phyloP scores from a whole-genome alignment of 2,329 filamentous ascomycete species.

The Stachybotrys echinatus region DNA sequence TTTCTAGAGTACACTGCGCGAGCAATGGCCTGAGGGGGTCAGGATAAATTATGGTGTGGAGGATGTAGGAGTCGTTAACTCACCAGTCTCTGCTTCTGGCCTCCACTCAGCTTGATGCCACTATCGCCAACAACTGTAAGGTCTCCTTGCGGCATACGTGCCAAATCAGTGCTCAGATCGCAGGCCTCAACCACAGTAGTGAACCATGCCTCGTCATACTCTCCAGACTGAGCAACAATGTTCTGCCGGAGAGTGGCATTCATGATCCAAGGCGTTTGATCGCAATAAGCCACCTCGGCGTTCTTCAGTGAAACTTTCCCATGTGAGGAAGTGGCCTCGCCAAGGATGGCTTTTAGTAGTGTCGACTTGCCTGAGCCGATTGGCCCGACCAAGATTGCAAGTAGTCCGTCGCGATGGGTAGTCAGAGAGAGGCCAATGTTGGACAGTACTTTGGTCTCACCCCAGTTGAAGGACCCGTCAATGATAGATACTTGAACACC shows the following conservation, averaged over 20 bases:
- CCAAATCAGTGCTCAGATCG: conserved; percentile 22
- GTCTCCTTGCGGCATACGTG: conserved; percentile 14
- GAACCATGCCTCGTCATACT: conserved; percentile 25
- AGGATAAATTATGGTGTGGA: too few species aligned
- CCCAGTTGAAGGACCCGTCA: conserved; percentile 20
- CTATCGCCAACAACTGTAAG: conserved; percentile 22
- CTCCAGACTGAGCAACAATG: conserved; percentile 23
- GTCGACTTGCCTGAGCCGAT: conserved; percentile 26
- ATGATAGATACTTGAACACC: too few species aligned
- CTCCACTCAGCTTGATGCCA: conserved; percentile 27
- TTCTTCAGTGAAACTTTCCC: conserved; percentile 17
- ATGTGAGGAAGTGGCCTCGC: conserved; percentile 14
- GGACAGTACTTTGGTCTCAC: conserved; percentile 15
- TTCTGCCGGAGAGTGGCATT: conserved; percentile 28
- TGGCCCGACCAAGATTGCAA: conserved; percentile 23
- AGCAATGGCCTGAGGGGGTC: conserved; percentile 20
- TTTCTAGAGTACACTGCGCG: conserved; percentile 26
- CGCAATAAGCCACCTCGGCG: conserved; percentile 20
- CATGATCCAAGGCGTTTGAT: conserved; percentile 25
- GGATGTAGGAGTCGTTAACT: too few species aligned
- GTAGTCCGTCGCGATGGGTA: conserved; percentile 11
- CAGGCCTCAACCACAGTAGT: conserved; percentile 25
- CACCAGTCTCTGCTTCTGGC: conserved; percentile 27
- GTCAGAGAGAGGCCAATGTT: conserved; percentile 17
- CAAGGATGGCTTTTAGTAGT: conserved; percentile 22